phyloP scores from a whole-genome alignment of 805 yeast genomes.

The Metschnikowia chrysomelidarum region DNA sequence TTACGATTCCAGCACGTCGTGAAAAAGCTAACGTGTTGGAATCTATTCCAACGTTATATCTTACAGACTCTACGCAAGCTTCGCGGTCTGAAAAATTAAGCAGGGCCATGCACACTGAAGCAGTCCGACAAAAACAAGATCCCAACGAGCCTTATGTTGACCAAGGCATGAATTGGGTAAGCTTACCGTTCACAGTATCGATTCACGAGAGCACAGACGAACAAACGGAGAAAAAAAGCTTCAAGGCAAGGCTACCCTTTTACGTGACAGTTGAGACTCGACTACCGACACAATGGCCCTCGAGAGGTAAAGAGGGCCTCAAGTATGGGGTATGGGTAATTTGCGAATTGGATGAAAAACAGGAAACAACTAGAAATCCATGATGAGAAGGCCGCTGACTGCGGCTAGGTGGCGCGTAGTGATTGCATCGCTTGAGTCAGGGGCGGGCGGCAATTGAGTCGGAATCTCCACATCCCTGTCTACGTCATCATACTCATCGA shows the following conservation, averaged over 20 bases:
- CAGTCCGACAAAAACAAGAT: slow-evolving; percentile 1
- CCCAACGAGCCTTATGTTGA: slow-evolving; percentile 10
- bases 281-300: slow-evolving; percentile 23
- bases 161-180: slow-evolving; percentile 34
- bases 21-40: slow-evolving; percentile 25
- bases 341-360: slow-evolving; percentile 4
- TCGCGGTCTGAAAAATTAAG: slow-evolving; percentile 32
- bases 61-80: slow-evolving; percentile 28
- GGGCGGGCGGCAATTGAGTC: slow-evolving; percentile 16
- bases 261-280: slow-evolving; percentile 27
- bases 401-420: slow-evolving; percentile 56
- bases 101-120: slow-evolving; percentile 21
- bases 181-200: slow-evolving; percentile 28
- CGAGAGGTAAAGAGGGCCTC: slow-evolving; percentile 17
- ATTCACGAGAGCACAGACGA: slow-evolving; percentile 2
- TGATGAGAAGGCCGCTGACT: slow-evolving; percentile 53
- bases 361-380: slow-evolving; percentile 45
- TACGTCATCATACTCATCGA: slow-evolving; percentile 20
- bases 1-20: slow-evolving; percentile 21
- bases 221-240: neutral
- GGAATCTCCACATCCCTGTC: slow-evolving; percentile 17
- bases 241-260: slow-evolving; percentile 26
- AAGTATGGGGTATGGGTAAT: slow-evolving; percentile 30
- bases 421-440: slow-evolving; percentile 31
- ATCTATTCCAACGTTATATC: slow-evolving; percentile 33